Base-by-base conservation (phyloP, 1,284 basidiomycete species). In the Pseudozyma tsukubaensis region DNA sequence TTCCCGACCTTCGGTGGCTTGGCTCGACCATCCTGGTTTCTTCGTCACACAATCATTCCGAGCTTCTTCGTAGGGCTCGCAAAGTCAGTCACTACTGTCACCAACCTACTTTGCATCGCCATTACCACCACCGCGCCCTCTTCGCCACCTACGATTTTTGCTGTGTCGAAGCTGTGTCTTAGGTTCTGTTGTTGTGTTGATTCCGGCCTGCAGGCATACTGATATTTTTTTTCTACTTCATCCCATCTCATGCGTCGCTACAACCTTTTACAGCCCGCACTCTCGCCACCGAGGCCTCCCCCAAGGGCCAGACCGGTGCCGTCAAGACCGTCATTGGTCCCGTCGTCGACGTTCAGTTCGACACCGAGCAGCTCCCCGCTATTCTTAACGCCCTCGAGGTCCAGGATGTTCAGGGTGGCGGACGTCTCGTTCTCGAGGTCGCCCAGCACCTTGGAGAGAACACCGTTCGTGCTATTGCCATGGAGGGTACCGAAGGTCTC, bases 321-420 rank as follows among this genome's bases (percentile, higher is more conserved):
- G 78, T 84, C 70, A 76, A 79, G 69, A 78, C 83, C 60, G 85
- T 86, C 76, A 86, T 86, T 58, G 85, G 86, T 80, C 95, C 96
- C 88, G 96, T 99, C 88, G 96, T 99, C 86, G 96, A 99, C 87
- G 95, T 97, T 78, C 94, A 97, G 61, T 86, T 86, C 76, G 83
- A 84, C 63, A 60, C 78, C 49, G 86, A 86, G 78, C 88, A 91
- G 86, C 92, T 98, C 52, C 96, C 96, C 66, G 91, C 94, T 77
- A 98, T 99, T 87, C 90, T 98, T 84, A 98, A 98, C 87, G 96
- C 96, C 78, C 92, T 98, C 79, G 95, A 98, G 88, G 94, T 99
- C 69, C 92, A 94, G 86, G 91, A 92, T 86, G 94, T 94, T 89
- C 85, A 86, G 78, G 92, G 93, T 85, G 93, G 93, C 85, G 50